Evolutionary conservation across 805 yeast genomes (phyloP).

Genomic region (Barnettozyma pratensis): DNA sequence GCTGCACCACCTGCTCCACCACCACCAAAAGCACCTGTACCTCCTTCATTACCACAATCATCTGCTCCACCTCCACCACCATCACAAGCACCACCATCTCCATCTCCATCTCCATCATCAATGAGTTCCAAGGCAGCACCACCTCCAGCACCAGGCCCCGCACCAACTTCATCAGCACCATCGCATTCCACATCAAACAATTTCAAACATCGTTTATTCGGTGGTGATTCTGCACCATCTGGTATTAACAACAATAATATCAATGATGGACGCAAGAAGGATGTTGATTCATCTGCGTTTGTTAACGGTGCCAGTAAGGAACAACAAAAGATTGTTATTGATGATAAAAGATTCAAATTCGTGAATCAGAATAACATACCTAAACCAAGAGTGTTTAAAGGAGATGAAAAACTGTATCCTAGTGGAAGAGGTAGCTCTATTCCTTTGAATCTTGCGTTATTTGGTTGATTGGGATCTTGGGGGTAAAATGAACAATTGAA

Average conservation of each 20-base stretch:
- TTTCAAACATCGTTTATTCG: constrained; percentile 19
- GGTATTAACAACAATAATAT: neutral
- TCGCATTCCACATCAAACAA: constrained; percentile 19
- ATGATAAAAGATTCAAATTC: constrained; percentile 23
- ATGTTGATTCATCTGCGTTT: constrained; percentile 24
- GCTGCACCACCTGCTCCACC: constrained; percentile 7
- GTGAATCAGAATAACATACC: constrained; percentile 67
- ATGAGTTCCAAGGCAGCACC: constrained; percentile 15
- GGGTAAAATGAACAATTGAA: too few species aligned
- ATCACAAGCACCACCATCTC: constrained; percentile 6
- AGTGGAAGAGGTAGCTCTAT: constrained; percentile 93
- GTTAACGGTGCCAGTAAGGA: constrained; percentile 24
- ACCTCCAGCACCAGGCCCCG: constrained; percentile 8
- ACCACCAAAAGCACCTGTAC: constrained; percentile 19
- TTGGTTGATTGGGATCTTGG: neutral
- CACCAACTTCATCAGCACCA: constrained; percentile 11
- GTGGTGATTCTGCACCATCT: neutral
- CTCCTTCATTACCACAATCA: constrained; percentile 22
- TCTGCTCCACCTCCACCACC: constrained; percentile 9
- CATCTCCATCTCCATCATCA: constrained; percentile 4
- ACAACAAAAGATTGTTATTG: constrained; percentile 38
- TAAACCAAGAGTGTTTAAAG: constrained; percentile 76
- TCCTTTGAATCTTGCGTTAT: constrained; percentile 58
- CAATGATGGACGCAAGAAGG: constrained; percentile 14
- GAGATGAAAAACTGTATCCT: constrained; percentile 75